These are phyloP conservation scores for Aspergillus nomiae DNA, from an alignment of 2,329 filamentous ascomycete species.

Conservation along the genomic window DNA sequence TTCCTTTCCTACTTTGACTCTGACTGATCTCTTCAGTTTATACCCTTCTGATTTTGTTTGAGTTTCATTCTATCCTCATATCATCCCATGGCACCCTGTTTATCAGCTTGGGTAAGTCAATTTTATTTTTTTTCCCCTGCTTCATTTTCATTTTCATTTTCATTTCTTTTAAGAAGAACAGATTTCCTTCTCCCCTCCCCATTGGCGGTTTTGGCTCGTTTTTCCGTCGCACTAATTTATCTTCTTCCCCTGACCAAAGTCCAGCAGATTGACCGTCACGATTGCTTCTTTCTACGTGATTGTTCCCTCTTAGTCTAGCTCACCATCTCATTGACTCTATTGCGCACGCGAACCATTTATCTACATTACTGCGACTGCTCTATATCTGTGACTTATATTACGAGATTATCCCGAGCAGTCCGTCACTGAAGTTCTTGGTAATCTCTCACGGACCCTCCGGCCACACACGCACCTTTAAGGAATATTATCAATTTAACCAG, in stretches of 20 bases:
- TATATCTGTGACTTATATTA: background rate
- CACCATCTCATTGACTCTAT: background rate
- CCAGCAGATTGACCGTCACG: constrained; percentile 6
- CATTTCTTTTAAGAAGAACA: background rate
- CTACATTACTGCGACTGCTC: background rate
- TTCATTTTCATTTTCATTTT: background rate
- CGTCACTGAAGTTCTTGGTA: constrained; percentile 3
- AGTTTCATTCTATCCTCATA: background rate
- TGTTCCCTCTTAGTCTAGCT: background rate
- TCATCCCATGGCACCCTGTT: constrained; percentile 12
- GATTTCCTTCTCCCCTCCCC: no score
- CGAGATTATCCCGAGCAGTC: constrained; percentile 4
- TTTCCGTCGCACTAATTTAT: constrained; percentile 1
- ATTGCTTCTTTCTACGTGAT: constrained; percentile 3
- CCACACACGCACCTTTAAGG: constrained; percentile 3
- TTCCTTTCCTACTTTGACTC: constrained; percentile 12
- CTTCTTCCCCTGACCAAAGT: constrained; percentile 17
- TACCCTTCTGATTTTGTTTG: background rate
- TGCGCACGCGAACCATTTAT: constrained; percentile 1
- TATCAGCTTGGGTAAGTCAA: constrained; percentile 11
- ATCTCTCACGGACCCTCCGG: constrained; percentile 1
- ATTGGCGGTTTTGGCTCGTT: background rate
- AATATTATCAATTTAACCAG: background rate
- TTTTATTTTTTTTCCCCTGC: background rate
- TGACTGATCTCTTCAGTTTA: constrained; percentile 10